Base-by-base conservation (phyloP, 2,329 filamentous ascomycete species). In the Talaromyces sp. region DNA sequence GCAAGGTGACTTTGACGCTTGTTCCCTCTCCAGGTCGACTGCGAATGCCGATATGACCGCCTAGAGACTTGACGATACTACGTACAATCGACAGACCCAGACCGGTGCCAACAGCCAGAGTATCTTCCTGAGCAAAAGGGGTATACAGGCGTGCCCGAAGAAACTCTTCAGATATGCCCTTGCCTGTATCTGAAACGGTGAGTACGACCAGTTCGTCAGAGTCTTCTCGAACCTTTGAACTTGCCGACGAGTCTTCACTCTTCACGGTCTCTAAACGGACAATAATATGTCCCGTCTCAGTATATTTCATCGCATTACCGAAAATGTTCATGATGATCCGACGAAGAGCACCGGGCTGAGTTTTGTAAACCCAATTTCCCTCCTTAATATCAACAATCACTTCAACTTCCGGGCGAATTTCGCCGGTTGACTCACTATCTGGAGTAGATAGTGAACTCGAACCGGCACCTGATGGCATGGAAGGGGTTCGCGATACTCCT, bases 21-120 rank as follows among this genome's bases (percentile, higher is more conserved):
- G 87, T 88, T 1, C 87, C 87, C 43, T 81, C 78, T 1, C 82
- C 81, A 10, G 80, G 76, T 62, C 84, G 79, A 59, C 82, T 86
- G 37, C 79, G 80, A 39, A 90, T 81, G 9, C 85, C 81, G 50
- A 90, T 85, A 7, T 78, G 81, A 0, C 88, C 88, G 33, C 83
- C 82, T 0, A 90, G 76, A 31, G 85, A 83, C 56, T 84, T 82
- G 16, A 89, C 83, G 7, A 91, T 85, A 72, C 81, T 74, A 22
- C 83, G 82, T 2, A 91, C 88, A 9, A 91, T 85, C 47, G 85
- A 88, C 35, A 91, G 75, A 0, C 89, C 89, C 0, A 91, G 78
- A 0, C 78, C 78, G 0, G 78, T 79, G 7, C 78, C 78, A 3
- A 76, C 82, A 0, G 83, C 80, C 1, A 91, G 73, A 0, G 79